Base-by-base conservation (phyloP, 495 filamentous ascomycete genomes). In the Evernia prunastri region DNA sequence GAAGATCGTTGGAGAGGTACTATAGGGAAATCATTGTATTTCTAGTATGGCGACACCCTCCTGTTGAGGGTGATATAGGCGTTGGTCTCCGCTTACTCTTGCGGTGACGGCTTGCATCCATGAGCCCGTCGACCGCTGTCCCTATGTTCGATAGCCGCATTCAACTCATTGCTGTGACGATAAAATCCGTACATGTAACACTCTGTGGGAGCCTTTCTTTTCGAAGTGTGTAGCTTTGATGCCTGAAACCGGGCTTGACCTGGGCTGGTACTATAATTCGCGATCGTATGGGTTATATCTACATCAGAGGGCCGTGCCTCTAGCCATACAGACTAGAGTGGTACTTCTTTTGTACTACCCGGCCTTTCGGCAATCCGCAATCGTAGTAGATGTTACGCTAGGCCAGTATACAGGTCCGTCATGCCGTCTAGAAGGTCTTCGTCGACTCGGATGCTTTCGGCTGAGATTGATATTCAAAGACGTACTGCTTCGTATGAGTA, bases 1-100 rank as follows among this genome's bases (percentile, higher is more conserved):
- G 42, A 96, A 93, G 80, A 98, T 98, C 72, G 90, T 98, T 56
- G 91, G 93, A 33, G 94, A 98, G 76, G 94, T 98, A 56, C 81
- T 96, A 13, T 63, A 63, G 39, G 40, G 51, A 20, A 36, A 13
- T 1, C 0, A 12, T 39, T 62, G 49, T 62, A 40, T 43, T 29
- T 53, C 11, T 40, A 37, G 17, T n/a, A 23, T 7, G 40, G 37
- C 5, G 11, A 27, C 23, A 23, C 49, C 27, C 61, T 53, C 54
- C 47, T 42, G 8, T 35, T 51, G n/a, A 61, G 47, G 27, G 35
- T 53, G 43, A 35, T 29, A 37, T 39, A 33, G 61, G 61, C 61
- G 54, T 58, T 58, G 35, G 13, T 63, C 61, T 63, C 61, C 61
- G 61, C 54, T 63, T 63, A 58, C 13, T 49, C 40, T 58, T 20